Percentiles rank a stretch among this genome's conserved stretches.
Conservation (phyloP, 208 protist species). For the Leishmania tarentolae region DNA sequence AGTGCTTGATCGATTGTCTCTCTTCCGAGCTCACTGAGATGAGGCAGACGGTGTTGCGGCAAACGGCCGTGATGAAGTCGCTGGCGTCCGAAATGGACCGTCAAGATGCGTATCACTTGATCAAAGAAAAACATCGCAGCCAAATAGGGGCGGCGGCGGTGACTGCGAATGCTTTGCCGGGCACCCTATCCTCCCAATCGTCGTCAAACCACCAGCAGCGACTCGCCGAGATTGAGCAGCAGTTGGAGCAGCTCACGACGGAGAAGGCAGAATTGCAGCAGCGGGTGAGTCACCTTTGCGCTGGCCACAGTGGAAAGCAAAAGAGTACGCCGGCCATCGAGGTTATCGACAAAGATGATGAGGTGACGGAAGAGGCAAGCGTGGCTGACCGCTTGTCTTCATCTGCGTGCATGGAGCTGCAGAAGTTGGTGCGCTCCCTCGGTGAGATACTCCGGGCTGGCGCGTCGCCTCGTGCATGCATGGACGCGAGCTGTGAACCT, state of each 20-base stretch:
- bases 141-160: not conserved
- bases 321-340: constrained; percentile 9
- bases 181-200: not conserved
- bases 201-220: not conserved
- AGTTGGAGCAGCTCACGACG: constrained; percentile 13
- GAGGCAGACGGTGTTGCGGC: constrained; percentile 49
- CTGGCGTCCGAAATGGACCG: constrained; percentile 52
- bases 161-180: not conserved
- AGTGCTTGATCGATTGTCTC: constrained; percentile 47
- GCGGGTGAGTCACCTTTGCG: not conserved
- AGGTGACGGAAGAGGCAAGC: not conserved
- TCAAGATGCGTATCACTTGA: constrained; percentile 57
- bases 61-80: constrained; percentile 55
- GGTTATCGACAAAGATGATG: constrained; percentile 29
- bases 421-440: constrained; percentile 10
- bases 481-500: not conserved
- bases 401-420: constrained; percentile 10
- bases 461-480: not conserved
- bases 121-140: constrained; percentile 38
- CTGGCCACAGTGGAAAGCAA: not conserved
- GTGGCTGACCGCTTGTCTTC: not conserved
- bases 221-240: constrained; percentile 5
- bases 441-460: constrained; percentile 1
- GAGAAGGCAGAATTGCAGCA: constrained; percentile 11
- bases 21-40: constrained; percentile 60